Conservation (phyloP, 2,329 filamentous ascomycete genomes). For the Geoglossum cookeanum region DNA sequence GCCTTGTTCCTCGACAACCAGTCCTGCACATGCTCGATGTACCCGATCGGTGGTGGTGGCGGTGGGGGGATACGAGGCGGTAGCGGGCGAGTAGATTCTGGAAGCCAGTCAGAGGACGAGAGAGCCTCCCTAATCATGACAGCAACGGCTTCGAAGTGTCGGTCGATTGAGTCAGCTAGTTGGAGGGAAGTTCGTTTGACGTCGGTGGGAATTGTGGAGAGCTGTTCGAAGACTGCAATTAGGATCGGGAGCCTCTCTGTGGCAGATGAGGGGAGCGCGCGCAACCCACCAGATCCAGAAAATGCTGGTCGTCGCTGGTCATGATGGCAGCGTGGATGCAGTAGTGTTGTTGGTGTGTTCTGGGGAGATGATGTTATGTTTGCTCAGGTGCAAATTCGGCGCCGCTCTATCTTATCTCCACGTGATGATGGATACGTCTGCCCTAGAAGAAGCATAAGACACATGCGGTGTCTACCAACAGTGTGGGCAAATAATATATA, state of each 20-base stretch:
- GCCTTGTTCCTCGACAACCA: conserved; percentile 61
- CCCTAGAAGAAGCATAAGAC: not conserved
- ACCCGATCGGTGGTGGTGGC: conserved; percentile 23
- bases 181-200: conserved; percentile 51
- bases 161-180: conserved; percentile 63
- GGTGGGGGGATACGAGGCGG: conserved; percentile 19
- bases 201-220: conserved; percentile 41
- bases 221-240: conserved; percentile 19
- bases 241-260: not conserved
- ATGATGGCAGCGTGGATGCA: conserved; percentile 27
- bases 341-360: not conserved
- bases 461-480: not conserved
- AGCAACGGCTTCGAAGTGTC: conserved; percentile 60
- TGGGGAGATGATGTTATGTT: not conserved
- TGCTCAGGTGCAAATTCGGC: not conserved
- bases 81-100: conserved; percentile 44
- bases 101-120: conserved; percentile 51
- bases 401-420: not conserved
- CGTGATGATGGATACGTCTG: not conserved
- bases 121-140: conserved; percentile 49
- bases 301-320: conserved; percentile 63
- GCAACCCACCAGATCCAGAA: conserved; percentile 51
- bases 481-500: not conserved
- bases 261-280: not conserved
- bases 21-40: conserved; percentile 38